Evolutionary conservation across 345 rosid species (phyloP).

Genomic region (Schrenkiella parvula): DNA sequence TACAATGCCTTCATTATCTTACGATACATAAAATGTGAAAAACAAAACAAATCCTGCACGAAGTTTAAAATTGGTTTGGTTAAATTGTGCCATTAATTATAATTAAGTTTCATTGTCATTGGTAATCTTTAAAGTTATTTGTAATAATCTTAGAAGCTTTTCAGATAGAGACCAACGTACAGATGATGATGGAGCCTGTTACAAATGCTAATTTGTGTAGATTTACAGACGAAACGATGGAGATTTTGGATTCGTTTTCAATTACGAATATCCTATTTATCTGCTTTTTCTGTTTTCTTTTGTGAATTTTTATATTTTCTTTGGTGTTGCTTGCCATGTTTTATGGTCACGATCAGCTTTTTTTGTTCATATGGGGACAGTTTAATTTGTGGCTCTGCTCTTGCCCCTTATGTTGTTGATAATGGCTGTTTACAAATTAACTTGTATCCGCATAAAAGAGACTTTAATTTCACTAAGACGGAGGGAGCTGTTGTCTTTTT

Average conservation of each 20-base stretch:
- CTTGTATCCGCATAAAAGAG: neutral
- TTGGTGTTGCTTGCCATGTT: neutral
- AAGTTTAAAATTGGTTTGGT: no score
- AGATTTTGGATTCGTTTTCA: neutral
- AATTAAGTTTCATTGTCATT: no score
- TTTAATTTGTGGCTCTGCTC: neutral
- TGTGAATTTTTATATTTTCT: neutral
- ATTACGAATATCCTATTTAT: neutral
- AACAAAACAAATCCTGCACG: no score
- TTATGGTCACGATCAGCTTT: conserved; percentile 1
- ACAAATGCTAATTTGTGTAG: neutral
- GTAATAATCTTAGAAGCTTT: neutral
- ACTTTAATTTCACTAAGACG: no score
- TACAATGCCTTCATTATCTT: no score
- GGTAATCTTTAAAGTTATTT: neutral
- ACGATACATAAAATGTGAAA: no score
- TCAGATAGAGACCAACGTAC: neutral
- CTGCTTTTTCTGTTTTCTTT: neutral
- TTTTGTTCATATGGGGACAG: neutral
- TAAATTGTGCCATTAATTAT: no score
- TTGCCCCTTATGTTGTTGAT: neutral
- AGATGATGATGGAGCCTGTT: neutral
- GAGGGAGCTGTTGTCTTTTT: no score
- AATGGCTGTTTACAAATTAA: neutral
- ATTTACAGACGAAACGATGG: neutral